A percentile compares a stretch with the other conserved stretches of the same genome.
phyloP scores from a whole-genome alignment of 2,329 filamentous ascomycete species.

The Stemphylium beticola region DNA sequence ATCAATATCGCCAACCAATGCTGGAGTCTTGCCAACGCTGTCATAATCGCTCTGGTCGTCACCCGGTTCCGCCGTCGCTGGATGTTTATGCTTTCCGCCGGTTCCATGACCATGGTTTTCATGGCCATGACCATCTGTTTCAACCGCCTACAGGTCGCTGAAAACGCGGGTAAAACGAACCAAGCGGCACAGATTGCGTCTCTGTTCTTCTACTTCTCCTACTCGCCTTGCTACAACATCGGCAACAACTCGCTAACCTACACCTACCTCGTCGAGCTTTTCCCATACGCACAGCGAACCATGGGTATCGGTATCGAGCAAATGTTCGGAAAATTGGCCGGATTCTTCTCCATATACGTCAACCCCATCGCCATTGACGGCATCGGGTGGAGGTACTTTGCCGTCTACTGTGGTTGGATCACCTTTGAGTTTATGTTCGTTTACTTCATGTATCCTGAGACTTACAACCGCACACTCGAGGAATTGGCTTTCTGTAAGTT shows the following conservation, averaged over 20 bases:
- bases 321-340: slow-evolving; percentile 58
- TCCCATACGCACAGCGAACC: slow-evolving; percentile 63
- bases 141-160: slow-evolving; percentile 53
- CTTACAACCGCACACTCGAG: slow-evolving; percentile 61
- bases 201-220: slow-evolving; percentile 67
- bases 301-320: slow-evolving; percentile 66
- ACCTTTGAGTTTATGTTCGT: slow-evolving; percentile 60
- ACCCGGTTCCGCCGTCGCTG: slow-evolving; percentile 52
- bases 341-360: slow-evolving; percentile 57
- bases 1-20: slow-evolving; percentile 52
- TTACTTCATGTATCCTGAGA: slow-evolving; percentile 68
- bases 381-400: slow-evolving; percentile 62
- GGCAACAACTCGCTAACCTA: slow-evolving; percentile 72
- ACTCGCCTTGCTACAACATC: slow-evolving; percentile 66
- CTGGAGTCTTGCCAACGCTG: slow-evolving; percentile 52
- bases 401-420: slow-evolving; percentile 63
- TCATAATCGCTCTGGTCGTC: slow-evolving; percentile 49
- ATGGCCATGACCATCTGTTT: slow-evolving; percentile 62
- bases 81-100: slow-evolving; percentile 58
- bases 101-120: slow-evolving; percentile 60
- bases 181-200: slow-evolving; percentile 49
- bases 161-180: slow-evolving; percentile 31
- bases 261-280: slow-evolving; percentile 66
- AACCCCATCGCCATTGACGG: slow-evolving; percentile 65
- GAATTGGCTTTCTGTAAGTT: slow-evolving; percentile 62